These are phyloP conservation scores for Coemansia umbellata DNA, from an alignment of 192 early-diverging fungal species.

Conservation along the genomic window DNA sequence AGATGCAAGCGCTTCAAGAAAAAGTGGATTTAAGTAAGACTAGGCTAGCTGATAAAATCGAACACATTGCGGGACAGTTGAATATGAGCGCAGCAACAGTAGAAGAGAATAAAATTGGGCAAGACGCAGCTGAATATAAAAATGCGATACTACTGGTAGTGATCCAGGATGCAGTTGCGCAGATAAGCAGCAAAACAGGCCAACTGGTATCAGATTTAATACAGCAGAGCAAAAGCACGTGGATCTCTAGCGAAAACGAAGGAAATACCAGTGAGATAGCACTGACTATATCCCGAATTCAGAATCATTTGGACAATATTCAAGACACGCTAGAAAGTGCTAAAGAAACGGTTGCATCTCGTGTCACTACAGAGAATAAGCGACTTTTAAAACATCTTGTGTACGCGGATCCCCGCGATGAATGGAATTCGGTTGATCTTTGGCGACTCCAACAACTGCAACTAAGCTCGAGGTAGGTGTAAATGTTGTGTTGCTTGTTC, in stretches of 20 bases:
- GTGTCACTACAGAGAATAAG: slow-evolving; percentile 3
- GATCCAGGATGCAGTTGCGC: slow-evolving; percentile 15
- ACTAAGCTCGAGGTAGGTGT: slow-evolving; percentile 26
- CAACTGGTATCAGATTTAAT: slow-evolving; percentile 8
- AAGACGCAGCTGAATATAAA: neutral
- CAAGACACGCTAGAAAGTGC: neutral
- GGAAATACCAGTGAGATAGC: neutral
- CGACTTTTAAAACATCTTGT: slow-evolving; percentile 12
- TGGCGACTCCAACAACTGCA: slow-evolving; percentile 15
- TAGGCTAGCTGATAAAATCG: slow-evolving; percentile 22
- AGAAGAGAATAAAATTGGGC: neutral
- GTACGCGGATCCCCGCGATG: slow-evolving; percentile 26
- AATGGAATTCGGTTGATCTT: slow-evolving; percentile 27
- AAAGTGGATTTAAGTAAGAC: neutral
- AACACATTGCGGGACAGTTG: slow-evolving; percentile 24
- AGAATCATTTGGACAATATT: neutral
- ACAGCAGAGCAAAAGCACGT: neutral
- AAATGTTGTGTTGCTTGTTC: neutral
- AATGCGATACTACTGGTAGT: slow-evolving; percentile 11
- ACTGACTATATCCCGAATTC: neutral
- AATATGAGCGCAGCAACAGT: slow-evolving; percentile 13
- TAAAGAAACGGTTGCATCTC: neutral
- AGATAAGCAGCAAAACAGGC: neutral
- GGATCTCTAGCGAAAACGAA: slow-evolving; percentile 6
- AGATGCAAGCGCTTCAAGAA: neutral